These are phyloP conservation scores for Capsicum pubescens DNA, from an alignment of 257 asterid species.

Conservation along the genomic window DNA sequence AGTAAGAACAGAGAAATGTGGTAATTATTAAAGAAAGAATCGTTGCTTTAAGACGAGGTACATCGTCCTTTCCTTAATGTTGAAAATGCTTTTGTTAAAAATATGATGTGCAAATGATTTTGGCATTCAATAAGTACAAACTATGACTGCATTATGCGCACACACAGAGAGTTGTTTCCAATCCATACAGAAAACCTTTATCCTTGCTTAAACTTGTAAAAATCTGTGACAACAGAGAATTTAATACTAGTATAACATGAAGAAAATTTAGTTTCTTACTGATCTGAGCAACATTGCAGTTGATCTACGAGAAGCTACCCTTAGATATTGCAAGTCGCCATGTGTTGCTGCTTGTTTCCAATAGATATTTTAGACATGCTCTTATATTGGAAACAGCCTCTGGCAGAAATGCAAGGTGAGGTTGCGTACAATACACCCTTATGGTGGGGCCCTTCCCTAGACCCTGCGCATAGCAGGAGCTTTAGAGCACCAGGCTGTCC, in stretches of 20 bases:
- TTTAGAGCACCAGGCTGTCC: too few species aligned
- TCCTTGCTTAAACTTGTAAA: neutral
- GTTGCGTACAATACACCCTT: too few species aligned
- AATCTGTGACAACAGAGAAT: neutral
- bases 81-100: neutral
- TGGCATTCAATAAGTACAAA: neutral
- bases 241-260: neutral
- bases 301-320: constrained; percentile 93
- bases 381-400: too few species aligned
- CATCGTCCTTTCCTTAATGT: neutral
- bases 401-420: too few species aligned
- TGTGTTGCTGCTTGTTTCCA: constrained; percentile 65
- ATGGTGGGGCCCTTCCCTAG: too few species aligned
- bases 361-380: too few species aligned
- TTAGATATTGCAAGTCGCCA: constrained; percentile 89
- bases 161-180: neutral
- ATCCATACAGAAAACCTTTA: neutral
- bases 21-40: neutral
- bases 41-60: neutral
- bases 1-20: neutral
- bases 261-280: constrained; percentile 29
- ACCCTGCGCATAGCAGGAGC: too few species aligned
- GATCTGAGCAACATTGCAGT: constrained; percentile 47
- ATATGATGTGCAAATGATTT: neutral
- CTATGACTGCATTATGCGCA: neutral